Conservation (phyloP, 257 asterid species). For the Datura wrightii region DNA sequence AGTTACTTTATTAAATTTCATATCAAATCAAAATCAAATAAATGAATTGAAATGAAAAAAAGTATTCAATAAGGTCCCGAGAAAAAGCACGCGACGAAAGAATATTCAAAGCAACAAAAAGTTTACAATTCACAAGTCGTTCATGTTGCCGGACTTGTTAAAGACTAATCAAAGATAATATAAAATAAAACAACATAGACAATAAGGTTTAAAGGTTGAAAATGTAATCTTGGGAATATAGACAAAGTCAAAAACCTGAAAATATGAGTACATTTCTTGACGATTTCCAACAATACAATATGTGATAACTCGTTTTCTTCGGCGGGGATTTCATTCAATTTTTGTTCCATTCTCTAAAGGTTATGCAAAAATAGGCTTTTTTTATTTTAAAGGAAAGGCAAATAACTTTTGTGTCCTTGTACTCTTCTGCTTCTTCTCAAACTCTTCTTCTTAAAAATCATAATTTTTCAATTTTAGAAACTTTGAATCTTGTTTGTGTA, state of each 20-base stretch:
- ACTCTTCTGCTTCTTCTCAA: too few species aligned
- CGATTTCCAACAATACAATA: background rate
- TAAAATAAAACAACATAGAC: background rate
- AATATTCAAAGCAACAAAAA: background rate
- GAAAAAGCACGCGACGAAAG: background rate
- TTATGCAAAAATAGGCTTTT: background rate
- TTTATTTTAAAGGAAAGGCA: too few species aligned
- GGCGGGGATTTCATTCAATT: background rate
- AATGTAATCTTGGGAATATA: background rate
- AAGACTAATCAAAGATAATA: background rate
- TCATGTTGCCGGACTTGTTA: background rate
- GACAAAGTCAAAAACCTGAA: background rate
- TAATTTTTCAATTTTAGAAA: too few species aligned
- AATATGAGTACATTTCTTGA: background rate
- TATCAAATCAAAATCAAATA: too few species aligned
- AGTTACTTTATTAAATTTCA: too few species aligned
- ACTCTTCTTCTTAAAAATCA: too few species aligned
- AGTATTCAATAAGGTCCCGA: too few species aligned
- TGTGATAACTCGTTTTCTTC: background rate
- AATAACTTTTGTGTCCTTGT: too few species aligned
- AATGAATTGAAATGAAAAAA: too few species aligned
- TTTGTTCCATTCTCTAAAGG: background rate
- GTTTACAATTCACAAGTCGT: background rate
- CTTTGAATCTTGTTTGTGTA: too few species aligned
- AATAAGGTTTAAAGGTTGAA: background rate